Percentiles rank a stretch among this genome's conserved stretches.
Conservation (phyloP, 495 filamentous ascomycete genomes). For the Aspergillus mulundensis region DNA sequence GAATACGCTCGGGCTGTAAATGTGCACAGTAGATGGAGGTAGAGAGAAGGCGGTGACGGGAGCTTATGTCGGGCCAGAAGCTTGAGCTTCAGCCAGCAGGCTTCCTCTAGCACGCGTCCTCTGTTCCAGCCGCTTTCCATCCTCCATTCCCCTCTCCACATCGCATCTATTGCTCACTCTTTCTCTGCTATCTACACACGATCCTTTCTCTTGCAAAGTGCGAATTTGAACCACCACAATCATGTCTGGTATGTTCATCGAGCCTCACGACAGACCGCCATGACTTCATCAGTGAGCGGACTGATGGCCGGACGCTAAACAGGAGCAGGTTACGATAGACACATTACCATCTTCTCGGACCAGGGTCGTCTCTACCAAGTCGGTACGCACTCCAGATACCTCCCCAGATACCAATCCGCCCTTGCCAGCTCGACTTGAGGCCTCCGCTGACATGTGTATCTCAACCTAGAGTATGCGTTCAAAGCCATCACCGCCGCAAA, state of each 20-base stretch:
- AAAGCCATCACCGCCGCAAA: slow-evolving; percentile 99
- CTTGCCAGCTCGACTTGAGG: neutral
- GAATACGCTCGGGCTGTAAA: neutral
- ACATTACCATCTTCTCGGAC: slow-evolving; percentile 99
- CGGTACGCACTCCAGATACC: slow-evolving; percentile 58
- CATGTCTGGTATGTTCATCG: slow-evolving; percentile 41
- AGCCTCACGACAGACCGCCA: slow-evolving; percentile 18
- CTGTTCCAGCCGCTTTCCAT: slow-evolving; percentile 25
- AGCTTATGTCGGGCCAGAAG: slow-evolving; percentile 27
- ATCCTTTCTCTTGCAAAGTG: slow-evolving; percentile 8
- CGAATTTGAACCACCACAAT: slow-evolving; percentile 18
- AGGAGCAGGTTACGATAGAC: slow-evolving; percentile 90
- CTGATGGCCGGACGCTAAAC: slow-evolving; percentile 27
- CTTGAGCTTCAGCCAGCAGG: slow-evolving; percentile 46
- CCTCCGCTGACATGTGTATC: slow-evolving; percentile 21
- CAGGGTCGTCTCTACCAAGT: slow-evolving; percentile 98
- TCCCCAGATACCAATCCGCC: neutral
- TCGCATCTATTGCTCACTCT: slow-evolving; percentile 11
- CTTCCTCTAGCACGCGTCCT: slow-evolving; percentile 44
- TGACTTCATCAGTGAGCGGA: slow-evolving; percentile 38
- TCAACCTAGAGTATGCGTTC: slow-evolving; percentile 90
- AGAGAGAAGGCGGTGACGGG: slow-evolving; percentile 22
- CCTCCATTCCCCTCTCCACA: slow-evolving; percentile 14
- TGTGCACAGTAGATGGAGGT: neutral
- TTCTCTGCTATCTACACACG: neutral